Conservation (phyloP, 1,284 basidiomycete species). For the Abortiporus biennis region DNA sequence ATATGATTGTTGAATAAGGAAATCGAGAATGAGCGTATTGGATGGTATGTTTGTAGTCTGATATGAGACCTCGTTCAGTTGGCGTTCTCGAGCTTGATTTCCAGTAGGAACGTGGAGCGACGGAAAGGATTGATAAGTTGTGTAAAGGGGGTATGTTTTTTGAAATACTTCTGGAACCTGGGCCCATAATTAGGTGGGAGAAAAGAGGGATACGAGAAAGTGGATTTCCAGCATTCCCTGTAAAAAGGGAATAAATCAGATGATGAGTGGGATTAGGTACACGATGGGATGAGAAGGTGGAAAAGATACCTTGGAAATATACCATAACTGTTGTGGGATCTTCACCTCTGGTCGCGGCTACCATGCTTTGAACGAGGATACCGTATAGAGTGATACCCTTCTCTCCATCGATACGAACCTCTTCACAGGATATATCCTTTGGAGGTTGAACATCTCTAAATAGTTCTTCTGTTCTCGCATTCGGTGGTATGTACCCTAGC, state of each 20-base stretch:
- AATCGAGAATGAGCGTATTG: slow-evolving; percentile 26
- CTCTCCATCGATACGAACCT: slow-evolving; percentile 23
- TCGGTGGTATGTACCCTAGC: slow-evolving; percentile 38
- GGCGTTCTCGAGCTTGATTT: slow-evolving; percentile 28
- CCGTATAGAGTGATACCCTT: slow-evolving; percentile 20
- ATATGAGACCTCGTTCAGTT: slow-evolving; percentile 30
- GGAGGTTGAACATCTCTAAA: slow-evolving; percentile 18
- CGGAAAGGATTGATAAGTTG: slow-evolving; percentile 26
- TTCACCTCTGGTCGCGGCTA: background rate
- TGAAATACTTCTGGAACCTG: slow-evolving; percentile 10
- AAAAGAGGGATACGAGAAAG: slow-evolving; percentile 41
- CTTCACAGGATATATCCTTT: slow-evolving; percentile 20
- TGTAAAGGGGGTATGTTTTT: slow-evolving; percentile 8
- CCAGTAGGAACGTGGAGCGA: slow-evolving; percentile 38
- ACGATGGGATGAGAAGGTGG: background rate
- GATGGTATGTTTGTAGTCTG: slow-evolving; percentile 34
- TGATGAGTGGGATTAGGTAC: no score
- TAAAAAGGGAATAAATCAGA: background rate
- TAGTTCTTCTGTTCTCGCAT: slow-evolving; percentile 32
- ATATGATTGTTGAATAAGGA: slow-evolving; percentile 27
- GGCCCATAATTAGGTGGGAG: slow-evolving; percentile 16
- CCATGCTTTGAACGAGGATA: slow-evolving; percentile 17
- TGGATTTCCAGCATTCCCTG: slow-evolving; percentile 48
- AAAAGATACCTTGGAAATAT: slow-evolving; percentile 32
- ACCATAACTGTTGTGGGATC: slow-evolving; percentile 23